Percentiles rank a stretch among this genome's conserved stretches.
phyloP scores from a whole-genome alignment of 768 basidiomycete species.

The Hortiboletus flavorubellus region DNA sequence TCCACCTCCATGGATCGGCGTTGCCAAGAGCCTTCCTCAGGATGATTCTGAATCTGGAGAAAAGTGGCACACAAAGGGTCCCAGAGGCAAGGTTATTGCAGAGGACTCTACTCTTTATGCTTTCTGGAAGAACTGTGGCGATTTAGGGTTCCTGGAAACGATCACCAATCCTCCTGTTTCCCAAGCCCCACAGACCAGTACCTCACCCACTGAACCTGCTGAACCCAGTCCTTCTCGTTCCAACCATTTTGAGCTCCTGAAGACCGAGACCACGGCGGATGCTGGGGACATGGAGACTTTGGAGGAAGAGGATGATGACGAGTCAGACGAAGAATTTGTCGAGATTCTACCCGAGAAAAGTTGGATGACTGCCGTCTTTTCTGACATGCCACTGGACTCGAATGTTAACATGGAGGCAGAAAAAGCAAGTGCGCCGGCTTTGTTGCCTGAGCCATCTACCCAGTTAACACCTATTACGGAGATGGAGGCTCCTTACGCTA shows the following conservation, averaged over 20 bases:
- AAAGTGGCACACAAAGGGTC: slow-evolving; percentile 37
- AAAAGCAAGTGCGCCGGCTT: not conserved
- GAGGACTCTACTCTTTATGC: slow-evolving; percentile 39
- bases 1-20: slow-evolving; percentile 50
- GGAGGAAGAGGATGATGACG: slow-evolving; percentile 6
- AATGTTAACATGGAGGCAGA: not conserved
- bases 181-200: not conserved
- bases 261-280: not conserved
- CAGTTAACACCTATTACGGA: not conserved
- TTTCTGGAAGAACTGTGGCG: slow-evolving; percentile 48
- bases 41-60: slow-evolving; percentile 16
- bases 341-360: slow-evolving; percentile 24
- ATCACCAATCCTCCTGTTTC: not conserved
- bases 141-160: slow-evolving; percentile 45
- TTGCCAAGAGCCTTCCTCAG: slow-evolving; percentile 17
- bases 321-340: slow-evolving; percentile 2
- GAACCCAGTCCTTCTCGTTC: slow-evolving; percentile 2
- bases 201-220: not conserved
- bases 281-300: not conserved
- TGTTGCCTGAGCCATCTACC: not conserved
- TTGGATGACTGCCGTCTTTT: slow-evolving; percentile 24
- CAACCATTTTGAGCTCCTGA: slow-evolving; percentile 19
- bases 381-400: not conserved
- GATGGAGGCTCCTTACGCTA: not conserved
- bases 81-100: slow-evolving; percentile 15